Evolutionary conservation across 2,329 filamentous ascomycete species (phyloP), one percentile per base, ranked within the genome.

Genomic region (Chaetomiaceae sp.): DNA sequence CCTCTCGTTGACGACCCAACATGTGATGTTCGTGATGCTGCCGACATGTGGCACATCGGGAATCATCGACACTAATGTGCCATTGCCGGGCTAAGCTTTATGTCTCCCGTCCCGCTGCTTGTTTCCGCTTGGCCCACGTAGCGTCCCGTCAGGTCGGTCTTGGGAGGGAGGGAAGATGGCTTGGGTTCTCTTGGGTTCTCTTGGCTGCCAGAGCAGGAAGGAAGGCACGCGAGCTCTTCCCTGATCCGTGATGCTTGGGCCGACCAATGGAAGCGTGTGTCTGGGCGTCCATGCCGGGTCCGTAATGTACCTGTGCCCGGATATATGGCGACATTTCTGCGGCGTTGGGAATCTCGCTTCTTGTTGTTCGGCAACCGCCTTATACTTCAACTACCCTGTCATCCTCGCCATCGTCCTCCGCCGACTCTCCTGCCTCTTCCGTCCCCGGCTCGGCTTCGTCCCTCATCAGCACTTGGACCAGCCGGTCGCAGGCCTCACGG

Each of bases 401-500:
- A 14, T 82, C 78, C 5, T 80, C 76, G 38, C 76, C 72, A 1
- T 70, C 75, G 10, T 77, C 75, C 34, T 74, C 66, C 10, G 27
- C 44, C 6, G 14, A 25, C 53, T 71, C 58, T 58, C 67, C 65
- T 47, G 77, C 33, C 53, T 71, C 58, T 58, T 67, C 65, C 47
- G 77, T 73, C 49, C 70, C 66, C 50, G 77, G 73, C 52, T 72
- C 66, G 43, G 72, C 68, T 44, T 73, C 90, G 39, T 90, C 88
- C 50, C 88, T 76, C 82, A 90, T 89, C 54, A 96, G 66, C 6
- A 96, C 83, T 65, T 99, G 89, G 41, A 99, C 93, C 46, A 97
- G 65, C 50, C 93, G 78, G 67, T 97, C 93, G 62, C 88, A 95
- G 0, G 83, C 87, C 60, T 96, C 91, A 58, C 80, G 77, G 2